Evolutionary conservation across 1,139 yeast genomes (phyloP).

Genomic region (Pneumocystis canis): DNA sequence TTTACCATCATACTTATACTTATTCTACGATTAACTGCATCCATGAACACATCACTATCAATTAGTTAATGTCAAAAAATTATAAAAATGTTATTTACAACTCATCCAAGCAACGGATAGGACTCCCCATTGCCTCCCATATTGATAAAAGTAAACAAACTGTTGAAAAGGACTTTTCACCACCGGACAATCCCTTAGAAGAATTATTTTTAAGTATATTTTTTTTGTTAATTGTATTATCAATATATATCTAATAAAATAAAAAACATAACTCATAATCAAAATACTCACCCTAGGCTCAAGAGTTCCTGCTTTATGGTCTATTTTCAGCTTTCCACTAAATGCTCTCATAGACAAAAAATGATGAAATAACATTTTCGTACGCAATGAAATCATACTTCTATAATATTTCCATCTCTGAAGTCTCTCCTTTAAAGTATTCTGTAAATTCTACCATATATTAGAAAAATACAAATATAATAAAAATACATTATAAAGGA

Average conservation of each 20-base stretch:
- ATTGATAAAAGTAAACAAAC: slow-evolving; percentile 74
- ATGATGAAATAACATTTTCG: slow-evolving; percentile 18
- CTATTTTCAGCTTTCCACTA: slow-evolving; percentile 55
- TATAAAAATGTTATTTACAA: slow-evolving; percentile 26
- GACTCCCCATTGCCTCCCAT: slow-evolving; percentile 85
- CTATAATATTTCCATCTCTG: slow-evolving; percentile 13
- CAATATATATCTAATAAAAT: slow-evolving; percentile 11
- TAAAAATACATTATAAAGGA: slow-evolving; percentile 4
- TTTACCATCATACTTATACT: slow-evolving; percentile 51
- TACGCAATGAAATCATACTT: slow-evolving; percentile 16
- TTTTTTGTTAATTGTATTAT: slow-evolving; percentile 32
- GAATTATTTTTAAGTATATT: slow-evolving; percentile 46
- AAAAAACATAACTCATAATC: neutral
- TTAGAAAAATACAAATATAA: neutral
- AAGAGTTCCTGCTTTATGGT: slow-evolving; percentile 26
- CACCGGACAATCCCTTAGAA: slow-evolving; percentile 83
- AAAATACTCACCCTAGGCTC: slow-evolving; percentile 15
- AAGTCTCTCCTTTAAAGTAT: slow-evolving; percentile 15
- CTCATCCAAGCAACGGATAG: slow-evolving; percentile 83
- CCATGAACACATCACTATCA: slow-evolving; percentile 77
- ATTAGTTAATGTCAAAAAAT: neutral
- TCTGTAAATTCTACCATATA: slow-evolving; percentile 6
- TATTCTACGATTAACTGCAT: slow-evolving; percentile 70
- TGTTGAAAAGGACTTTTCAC: slow-evolving; percentile 90
- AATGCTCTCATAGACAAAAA: slow-evolving; percentile 43